Conservation (phyloP, 2,329 filamentous ascomycete genomes). For the Botrytis porri region DNA sequence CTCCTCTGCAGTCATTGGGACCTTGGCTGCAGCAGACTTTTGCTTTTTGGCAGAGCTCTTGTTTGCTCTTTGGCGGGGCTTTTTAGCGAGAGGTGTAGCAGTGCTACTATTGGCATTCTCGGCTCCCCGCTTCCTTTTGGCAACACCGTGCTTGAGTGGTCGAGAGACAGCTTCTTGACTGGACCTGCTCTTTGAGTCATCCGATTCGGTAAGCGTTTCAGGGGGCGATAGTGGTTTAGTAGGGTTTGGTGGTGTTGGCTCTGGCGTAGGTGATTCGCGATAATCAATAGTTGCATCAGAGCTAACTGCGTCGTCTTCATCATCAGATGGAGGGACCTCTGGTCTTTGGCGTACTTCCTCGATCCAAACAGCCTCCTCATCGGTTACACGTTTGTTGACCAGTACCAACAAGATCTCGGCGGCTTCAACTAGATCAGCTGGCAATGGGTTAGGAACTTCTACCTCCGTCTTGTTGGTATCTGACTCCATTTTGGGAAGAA, state of each 20-base stretch:
- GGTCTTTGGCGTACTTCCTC: neutral
- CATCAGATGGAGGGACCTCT: neutral
- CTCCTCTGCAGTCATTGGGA: neutral
- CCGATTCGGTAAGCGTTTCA: too few species aligned
- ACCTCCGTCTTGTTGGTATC: neutral
- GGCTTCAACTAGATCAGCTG: fast-evolving
- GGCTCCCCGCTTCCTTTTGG: neutral
- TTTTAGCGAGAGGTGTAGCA: neutral
- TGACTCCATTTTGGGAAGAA: neutral
- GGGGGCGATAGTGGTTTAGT: too few species aligned
- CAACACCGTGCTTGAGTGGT: neutral
- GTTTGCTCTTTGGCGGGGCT: neutral
- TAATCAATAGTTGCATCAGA: neutral
- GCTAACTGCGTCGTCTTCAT: neutral
- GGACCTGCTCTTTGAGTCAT: too few species aligned
- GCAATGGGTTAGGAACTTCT: too few species aligned
- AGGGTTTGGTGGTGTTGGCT: neutral
- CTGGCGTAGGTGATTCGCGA: neutral
- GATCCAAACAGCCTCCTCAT: neutral
- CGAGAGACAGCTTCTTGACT: too few species aligned
- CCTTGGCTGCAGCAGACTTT: neutral
- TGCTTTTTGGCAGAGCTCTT: neutral
- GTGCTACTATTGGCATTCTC: neutral
- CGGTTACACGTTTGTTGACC: neutral
- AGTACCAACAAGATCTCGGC: neutral